phyloP scores from a whole-genome alignment of 1,284 basidiomycete species.

The Ustilago xerochloae region DNA sequence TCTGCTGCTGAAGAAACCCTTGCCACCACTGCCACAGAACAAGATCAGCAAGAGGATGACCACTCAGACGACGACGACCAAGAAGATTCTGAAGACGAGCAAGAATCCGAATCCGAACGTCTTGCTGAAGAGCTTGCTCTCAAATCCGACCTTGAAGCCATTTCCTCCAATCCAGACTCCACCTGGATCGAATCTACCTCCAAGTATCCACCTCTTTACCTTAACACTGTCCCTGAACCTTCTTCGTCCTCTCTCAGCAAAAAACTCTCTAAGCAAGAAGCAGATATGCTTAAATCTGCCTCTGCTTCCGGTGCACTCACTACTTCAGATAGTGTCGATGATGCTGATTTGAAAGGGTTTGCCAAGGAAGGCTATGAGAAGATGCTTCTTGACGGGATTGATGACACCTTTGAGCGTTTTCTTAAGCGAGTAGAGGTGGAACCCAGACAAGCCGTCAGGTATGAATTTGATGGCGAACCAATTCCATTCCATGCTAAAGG shows the following conservation, averaged over 20 bases:
- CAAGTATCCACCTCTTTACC: constrained; percentile 56
- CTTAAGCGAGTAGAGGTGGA: constrained; percentile 56
- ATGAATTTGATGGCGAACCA: constrained; percentile 62
- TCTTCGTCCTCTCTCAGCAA: constrained; percentile 38
- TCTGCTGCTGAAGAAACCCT: not conserved
- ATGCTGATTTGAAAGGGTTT: constrained; percentile 44
- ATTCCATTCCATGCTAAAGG: constrained; percentile 59
- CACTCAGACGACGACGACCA: constrained; percentile 14
- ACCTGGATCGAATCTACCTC: constrained; percentile 50
- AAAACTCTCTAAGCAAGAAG: constrained; percentile 42
- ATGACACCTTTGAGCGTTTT: constrained; percentile 64
- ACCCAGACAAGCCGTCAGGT: constrained; percentile 62
- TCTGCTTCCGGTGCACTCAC: constrained; percentile 26
- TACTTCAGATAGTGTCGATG: constrained; percentile 14
- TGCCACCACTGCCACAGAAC: not conserved
- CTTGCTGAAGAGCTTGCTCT: constrained; percentile 64
- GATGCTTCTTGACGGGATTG: constrained; percentile 59
- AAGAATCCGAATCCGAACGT: constrained; percentile 47
- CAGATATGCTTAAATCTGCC: constrained; percentile 36
- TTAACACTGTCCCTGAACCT: constrained; percentile 64
- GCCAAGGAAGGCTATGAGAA: constrained; percentile 63
- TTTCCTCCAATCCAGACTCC: constrained; percentile 17
- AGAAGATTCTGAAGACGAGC: constrained; percentile 44
- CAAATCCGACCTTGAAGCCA: constrained; percentile 56
- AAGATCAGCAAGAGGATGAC: not conserved